phyloP scores from a whole-genome alignment of 495 filamentous ascomycete species.

The Hypoxylon rickii region DNA sequence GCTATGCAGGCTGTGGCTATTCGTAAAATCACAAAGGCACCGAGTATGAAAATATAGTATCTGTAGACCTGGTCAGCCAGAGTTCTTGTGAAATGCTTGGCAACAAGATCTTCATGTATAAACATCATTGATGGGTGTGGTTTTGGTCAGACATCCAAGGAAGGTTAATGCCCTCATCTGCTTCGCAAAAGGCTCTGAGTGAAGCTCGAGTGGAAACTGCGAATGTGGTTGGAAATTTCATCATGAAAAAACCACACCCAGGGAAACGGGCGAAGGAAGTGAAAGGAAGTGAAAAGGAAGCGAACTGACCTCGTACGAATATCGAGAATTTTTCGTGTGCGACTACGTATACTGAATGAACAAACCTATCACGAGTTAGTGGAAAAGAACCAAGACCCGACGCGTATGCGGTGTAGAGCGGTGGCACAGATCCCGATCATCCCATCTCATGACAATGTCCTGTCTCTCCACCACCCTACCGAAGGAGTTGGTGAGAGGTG shows the following conservation, averaged over 20 bases:
- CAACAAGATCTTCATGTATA: too few relatives aligned
- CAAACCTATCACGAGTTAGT: not conserved
- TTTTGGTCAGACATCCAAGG: slow-evolving; percentile 68
- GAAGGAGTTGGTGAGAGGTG: too few relatives aligned
- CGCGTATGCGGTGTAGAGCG: too few relatives aligned
- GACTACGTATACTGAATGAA: not conserved
- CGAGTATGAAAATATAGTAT: too few relatives aligned
- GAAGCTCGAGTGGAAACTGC: slow-evolving; percentile 72
- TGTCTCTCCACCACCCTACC: not conserved
- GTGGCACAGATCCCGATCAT: slow-evolving; percentile 1
- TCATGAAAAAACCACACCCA: slow-evolving; percentile 45
- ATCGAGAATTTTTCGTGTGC: not conserved
- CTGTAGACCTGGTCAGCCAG: too few relatives aligned
- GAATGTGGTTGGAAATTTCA: slow-evolving; percentile 65
- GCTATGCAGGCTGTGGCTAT: too few relatives aligned
- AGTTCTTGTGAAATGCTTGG: too few relatives aligned
- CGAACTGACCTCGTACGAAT: slow-evolving; percentile 19
- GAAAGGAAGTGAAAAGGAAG: slow-evolving; percentile 12
- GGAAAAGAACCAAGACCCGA: not conserved
- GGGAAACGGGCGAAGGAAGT: not conserved
- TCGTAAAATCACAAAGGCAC: too few relatives aligned
- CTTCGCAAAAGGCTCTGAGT: slow-evolving; percentile 58
- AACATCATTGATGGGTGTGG: too few relatives aligned
- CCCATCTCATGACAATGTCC: not conserved
- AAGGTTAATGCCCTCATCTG: slow-evolving; percentile 61